phyloP scores from a whole-genome alignment of 495 filamentous ascomycete species.

The Trypethelium eluteriae region DNA sequence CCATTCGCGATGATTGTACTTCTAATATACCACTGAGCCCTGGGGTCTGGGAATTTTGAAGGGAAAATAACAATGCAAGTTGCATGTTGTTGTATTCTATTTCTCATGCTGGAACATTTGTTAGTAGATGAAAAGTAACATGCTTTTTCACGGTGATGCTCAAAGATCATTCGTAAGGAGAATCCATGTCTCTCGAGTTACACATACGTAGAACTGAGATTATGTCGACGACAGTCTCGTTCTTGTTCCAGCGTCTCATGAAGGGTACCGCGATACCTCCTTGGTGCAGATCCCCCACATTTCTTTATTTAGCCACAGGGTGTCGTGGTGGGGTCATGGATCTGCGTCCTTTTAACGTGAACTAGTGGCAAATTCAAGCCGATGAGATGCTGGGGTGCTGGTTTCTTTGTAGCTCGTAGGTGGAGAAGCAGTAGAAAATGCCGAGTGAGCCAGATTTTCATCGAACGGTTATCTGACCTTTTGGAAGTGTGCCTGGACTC shows the following conservation, averaged over 20 bases:
- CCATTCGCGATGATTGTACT: background rate
- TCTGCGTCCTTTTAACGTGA: background rate
- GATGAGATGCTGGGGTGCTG: background rate
- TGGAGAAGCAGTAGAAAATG: background rate
- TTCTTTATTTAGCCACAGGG: background rate
- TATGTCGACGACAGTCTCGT: background rate
- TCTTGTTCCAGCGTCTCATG: background rate
- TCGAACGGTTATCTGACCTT: background rate
- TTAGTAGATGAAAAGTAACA: too few relatives aligned
- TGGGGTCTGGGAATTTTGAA: background rate
- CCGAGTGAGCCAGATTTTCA: background rate
- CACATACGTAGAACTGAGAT: background rate
- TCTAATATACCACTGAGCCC: slow-evolving; percentile 2
- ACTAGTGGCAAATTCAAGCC: background rate
- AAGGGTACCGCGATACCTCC: background rate
- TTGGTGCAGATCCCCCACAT: background rate
- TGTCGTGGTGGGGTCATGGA: background rate
- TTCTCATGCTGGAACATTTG: too few relatives aligned
- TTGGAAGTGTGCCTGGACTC: background rate
- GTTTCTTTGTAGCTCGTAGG: background rate
- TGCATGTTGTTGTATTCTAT: too few relatives aligned
- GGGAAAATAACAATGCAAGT: too few relatives aligned
- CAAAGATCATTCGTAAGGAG: too few relatives aligned
- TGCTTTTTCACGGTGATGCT: too few relatives aligned
- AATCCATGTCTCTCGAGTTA: too few relatives aligned